A percentile compares a stretch with the other conserved stretches of the same genome.
phyloP scores from a whole-genome alignment of 1,284 basidiomycete species.

The Rhodotorula sp. region DNA sequence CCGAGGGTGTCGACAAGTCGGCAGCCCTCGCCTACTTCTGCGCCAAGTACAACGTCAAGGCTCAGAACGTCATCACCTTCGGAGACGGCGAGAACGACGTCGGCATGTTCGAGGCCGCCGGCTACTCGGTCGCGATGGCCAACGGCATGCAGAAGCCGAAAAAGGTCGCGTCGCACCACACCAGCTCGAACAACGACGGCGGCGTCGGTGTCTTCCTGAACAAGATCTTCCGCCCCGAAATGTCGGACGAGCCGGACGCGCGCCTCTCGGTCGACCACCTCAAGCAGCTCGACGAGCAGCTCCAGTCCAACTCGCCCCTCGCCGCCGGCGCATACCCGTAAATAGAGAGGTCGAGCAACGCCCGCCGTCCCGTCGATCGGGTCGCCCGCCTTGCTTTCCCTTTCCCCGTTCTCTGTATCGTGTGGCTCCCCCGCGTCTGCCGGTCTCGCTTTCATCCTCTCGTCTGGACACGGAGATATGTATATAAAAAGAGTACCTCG shows the following conservation, averaged over 20 bases:
- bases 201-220: constrained; percentile 41
- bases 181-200: constrained; percentile 24
- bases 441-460: not conserved
- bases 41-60: constrained; percentile 36
- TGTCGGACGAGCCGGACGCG: constrained; percentile 15
- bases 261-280: constrained; percentile 28
- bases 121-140: constrained; percentile 38
- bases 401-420: not conserved
- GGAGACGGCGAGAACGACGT: constrained; percentile 43
- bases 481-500: not conserved
- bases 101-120: constrained; percentile 40
- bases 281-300: constrained; percentile 32
- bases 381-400: too few relatives aligned
- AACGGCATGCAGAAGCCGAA: constrained; percentile 42
- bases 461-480: not conserved
- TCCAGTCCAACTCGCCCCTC: constrained; percentile 23
- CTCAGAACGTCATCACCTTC: constrained; percentile 42
- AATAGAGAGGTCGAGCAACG: not conserved
- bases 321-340: constrained; percentile 30
- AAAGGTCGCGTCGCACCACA: constrained; percentile 26
- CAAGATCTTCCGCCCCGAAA: constrained; percentile 37
- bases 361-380: not conserved
- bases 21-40: constrained; percentile 42
- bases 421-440: not conserved
- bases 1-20: constrained; percentile 43